phyloP scores from a whole-genome alignment of 148 eudicot genomes.

The Rhododendron griersonianum region DNA sequence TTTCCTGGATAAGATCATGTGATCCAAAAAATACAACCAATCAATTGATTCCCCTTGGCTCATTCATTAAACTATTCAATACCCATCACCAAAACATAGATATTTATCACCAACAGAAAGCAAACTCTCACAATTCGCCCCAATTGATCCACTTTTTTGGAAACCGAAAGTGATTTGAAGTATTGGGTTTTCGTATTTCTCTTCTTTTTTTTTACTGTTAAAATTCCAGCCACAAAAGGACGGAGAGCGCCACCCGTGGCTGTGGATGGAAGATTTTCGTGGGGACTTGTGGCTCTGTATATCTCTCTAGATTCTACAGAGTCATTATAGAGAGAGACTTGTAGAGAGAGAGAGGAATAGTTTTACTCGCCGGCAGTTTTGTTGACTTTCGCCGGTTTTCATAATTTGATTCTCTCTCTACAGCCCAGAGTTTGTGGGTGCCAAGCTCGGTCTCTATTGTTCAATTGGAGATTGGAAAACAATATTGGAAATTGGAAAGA shows the following conservation, averaged over 20 bases:
- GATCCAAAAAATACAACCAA: neutral
- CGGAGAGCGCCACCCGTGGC: neutral
- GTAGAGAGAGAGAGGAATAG: neutral
- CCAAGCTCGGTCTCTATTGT: neutral
- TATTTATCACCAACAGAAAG: neutral
- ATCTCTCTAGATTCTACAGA: neutral
- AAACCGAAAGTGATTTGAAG: neutral
- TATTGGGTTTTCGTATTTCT: neutral
- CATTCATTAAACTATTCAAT: neutral
- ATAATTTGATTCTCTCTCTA: neutral
- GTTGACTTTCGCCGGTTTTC: neutral
- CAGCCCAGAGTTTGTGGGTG: neutral
- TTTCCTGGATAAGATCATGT: conserved; percentile 7
- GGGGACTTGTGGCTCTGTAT: conserved; percentile 4
- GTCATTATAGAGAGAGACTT: neutral
- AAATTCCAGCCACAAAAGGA: neutral
- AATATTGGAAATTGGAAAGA: neutral
- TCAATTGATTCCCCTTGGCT: neutral
- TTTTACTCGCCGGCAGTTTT: conserved; percentile 5
- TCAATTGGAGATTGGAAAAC: neutral
- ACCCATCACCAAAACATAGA: neutral
- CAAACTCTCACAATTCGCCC: neutral
- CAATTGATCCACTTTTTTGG: neutral
- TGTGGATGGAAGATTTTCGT: conserved; percentile 5
- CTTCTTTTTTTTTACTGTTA: neutral